A percentile compares a stretch with the other conserved stretches of the same genome.
Conservation (phyloP, 2,329 filamentous ascomycete genomes). For the Cercospora sp. region DNA sequence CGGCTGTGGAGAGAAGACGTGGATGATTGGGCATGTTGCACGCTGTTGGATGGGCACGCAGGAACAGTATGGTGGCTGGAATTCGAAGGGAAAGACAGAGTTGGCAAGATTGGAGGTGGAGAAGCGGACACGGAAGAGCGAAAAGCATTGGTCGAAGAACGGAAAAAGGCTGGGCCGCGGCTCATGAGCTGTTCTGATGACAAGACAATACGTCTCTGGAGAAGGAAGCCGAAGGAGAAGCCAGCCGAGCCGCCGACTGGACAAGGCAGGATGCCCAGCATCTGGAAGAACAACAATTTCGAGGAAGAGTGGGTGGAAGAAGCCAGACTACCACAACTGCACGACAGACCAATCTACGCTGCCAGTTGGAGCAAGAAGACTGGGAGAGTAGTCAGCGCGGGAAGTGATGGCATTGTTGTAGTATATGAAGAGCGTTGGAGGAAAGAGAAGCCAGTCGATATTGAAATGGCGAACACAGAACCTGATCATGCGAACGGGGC, state of each 20-base stretch:
- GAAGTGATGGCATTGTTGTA: constrained; percentile 79
- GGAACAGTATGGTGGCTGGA: constrained; percentile 90
- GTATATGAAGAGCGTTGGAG: constrained; percentile 69
- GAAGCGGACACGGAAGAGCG: constrained; percentile 35
- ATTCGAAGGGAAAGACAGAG: constrained; percentile 54
- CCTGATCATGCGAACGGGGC: constrained; percentile 21
- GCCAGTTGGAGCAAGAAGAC: constrained; percentile 77
- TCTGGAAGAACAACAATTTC: constrained; percentile 70
- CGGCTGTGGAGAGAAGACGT: constrained; percentile 85
- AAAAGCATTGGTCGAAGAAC: constrained; percentile 39
- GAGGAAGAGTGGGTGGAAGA: constrained; percentile 85
- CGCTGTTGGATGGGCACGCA: constrained; percentile 74
- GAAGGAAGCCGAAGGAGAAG: constrained; percentile 59
- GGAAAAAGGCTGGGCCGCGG: constrained; percentile 54
- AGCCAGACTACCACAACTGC: constrained; percentile 69
- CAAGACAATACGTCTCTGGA: constrained; percentile 76
- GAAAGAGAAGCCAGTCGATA: constrained; percentile 31
- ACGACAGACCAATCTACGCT: constrained; percentile 81
- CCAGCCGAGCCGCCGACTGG: constrained; percentile 43
- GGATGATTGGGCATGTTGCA: constrained; percentile 92
- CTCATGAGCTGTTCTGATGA: constrained; percentile 87
- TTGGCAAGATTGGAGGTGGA: constrained; percentile 24
- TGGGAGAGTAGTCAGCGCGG: constrained; percentile 81
- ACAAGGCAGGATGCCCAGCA: constrained; percentile 76
- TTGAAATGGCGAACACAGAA: constrained; percentile 29